phyloP scores from a whole-genome alignment of 257 asterid species.

The Capsicum chinense region DNA sequence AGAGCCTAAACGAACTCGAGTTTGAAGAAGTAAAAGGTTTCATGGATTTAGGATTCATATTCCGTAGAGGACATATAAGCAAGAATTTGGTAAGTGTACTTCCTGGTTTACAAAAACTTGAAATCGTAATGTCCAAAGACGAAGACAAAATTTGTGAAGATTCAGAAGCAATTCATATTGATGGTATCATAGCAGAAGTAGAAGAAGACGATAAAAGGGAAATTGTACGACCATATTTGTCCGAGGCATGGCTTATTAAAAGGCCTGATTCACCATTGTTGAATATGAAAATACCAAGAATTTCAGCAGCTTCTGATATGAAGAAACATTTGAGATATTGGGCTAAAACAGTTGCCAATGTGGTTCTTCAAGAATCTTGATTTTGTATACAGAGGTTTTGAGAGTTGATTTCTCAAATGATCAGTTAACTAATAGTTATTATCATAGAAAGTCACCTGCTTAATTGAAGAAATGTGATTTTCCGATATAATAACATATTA shows the following conservation, averaged over 20 bases:
- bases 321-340: conserved; percentile 65
- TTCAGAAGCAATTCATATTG: not conserved
- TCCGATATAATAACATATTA: no score
- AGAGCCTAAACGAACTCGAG: conserved; percentile 63
- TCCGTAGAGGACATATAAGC: conserved; percentile 47
- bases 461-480: no score
- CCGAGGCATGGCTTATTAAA: conserved; percentile 62
- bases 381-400: not conserved
- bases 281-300: conserved; percentile 47
- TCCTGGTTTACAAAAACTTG: conserved; percentile 62
- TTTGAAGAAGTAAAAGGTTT: conserved; percentile 74
- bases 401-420: not conserved
- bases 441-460: not conserved
- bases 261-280: conserved; percentile 57
- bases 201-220: conserved; percentile 18
- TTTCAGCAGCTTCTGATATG: conserved; percentile 53
- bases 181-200: not conserved
- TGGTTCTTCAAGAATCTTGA: conserved; percentile 50
- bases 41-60: conserved; percentile 69
- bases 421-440: not conserved
- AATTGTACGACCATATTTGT: conserved; percentile 55
- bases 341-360: conserved; percentile 69
- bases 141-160: not conserved
- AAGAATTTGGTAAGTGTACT: conserved; percentile 50
- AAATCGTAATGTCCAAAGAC: not conserved